These are phyloP conservation scores for Powellomyces hirtus DNA, from an alignment of 192 early-diverging fungal genomes.

Conservation along the genomic window DNA sequence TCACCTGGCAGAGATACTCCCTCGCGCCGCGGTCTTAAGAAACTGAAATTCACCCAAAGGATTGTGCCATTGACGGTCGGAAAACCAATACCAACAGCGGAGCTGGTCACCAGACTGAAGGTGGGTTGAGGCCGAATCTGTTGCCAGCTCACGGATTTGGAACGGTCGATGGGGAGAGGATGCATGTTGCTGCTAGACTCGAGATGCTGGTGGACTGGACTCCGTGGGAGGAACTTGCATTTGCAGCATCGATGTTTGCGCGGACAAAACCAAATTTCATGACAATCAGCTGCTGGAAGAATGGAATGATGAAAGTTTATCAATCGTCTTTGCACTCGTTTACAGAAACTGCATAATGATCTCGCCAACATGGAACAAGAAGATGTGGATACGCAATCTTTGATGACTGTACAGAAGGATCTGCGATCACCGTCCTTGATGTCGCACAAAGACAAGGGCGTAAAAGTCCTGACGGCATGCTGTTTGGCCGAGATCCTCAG, in stretches of 20 bases:
- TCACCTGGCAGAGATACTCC: background rate
- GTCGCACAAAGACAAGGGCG: slow-evolving; percentile 76
- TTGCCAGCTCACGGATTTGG: too few relatives aligned
- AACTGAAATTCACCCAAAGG: slow-evolving; percentile 39
- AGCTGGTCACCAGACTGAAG: slow-evolving; percentile 54
- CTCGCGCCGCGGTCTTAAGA: background rate
- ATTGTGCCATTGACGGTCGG: slow-evolving; percentile 37
- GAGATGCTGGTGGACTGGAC: too few relatives aligned
- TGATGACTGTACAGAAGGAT: slow-evolving; percentile 62
- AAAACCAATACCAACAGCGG: slow-evolving; percentile 48
- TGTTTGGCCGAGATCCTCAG: slow-evolving; percentile 91
- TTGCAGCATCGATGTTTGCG: too few relatives aligned
- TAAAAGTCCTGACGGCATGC: slow-evolving; percentile 68
- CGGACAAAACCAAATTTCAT: too few relatives aligned
- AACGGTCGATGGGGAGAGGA: too few relatives aligned
- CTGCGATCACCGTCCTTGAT: slow-evolving; percentile 67
- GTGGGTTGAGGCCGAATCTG: too few relatives aligned
- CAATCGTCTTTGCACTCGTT: background rate
- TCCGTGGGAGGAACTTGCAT: too few relatives aligned
- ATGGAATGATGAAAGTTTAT: background rate
- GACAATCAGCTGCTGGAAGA: too few relatives aligned
- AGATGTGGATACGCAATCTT: slow-evolving; percentile 63
- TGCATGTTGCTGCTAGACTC: too few relatives aligned
- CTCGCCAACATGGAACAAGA: slow-evolving; percentile 75
- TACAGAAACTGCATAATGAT: slow-evolving; percentile 72